Base-by-base conservation (phyloP, 768 basidiomycete genomes). In the Trametes punicea region DNA sequence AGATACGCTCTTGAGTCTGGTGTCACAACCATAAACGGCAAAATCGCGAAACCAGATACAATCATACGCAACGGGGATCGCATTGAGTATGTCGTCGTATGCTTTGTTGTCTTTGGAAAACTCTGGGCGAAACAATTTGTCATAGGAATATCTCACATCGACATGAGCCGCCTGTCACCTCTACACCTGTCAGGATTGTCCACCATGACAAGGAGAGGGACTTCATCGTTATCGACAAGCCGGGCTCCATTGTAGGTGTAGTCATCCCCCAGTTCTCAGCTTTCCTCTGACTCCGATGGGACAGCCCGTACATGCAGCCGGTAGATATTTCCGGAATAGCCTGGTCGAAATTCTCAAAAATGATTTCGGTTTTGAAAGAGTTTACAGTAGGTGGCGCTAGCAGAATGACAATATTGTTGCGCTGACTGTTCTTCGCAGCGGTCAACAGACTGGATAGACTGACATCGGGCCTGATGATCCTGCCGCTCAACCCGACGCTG, bases 111-210 rank as follows among this genome's bases (percentile, higher is more conserved):
- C 4, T 36, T 4, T 25, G 33, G 51, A 38, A 55, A 44, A 5
- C 21, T 7, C 40, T 41, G 18, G n/a, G n/a, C n/a, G n/a, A n/a
- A n/a, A 41, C 40, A 23, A 41, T 20, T 7, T 7, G 3, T 41
- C 18, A 13, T 46, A 95, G 93, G 66, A 97, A 98, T 65, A 80
- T 95, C 13, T 92, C 95, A 13, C 93, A 95, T 70, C 80, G 93
- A n/a, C 97, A 99, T 68, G 97, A 99, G 71, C 97, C 97, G 5
- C 93, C 97, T 3, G 87, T 99, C 3, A 87, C 93, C 1, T 83
- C 87, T 2, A 88, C 78, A 4, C 90, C 90, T 1, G 84, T 98
- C 51, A 82, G 85, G 60, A 78, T 98, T 33, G 71, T 98, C 3
- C 77, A 85, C 47, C 83, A 87, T 55, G 93, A 98, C 67, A 76